Conservation (phyloP, 2,329 filamentous ascomycete species). For the Thelonectria discophora region DNA sequence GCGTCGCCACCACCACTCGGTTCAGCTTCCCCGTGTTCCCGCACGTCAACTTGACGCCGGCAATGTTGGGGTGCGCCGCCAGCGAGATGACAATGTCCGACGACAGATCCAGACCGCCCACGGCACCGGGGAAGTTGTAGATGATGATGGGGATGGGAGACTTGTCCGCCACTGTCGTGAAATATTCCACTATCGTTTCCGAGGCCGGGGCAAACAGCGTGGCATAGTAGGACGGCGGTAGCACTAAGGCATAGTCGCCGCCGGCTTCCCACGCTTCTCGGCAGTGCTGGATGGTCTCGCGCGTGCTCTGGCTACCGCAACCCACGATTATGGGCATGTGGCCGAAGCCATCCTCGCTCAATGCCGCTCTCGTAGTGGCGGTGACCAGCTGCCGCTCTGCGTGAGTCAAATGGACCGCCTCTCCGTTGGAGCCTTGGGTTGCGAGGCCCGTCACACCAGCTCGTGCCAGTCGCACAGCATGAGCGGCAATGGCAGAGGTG, state of each 20-base stretch:
- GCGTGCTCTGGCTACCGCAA: conserved; percentile 76
- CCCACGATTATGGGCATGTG: conserved; percentile 79
- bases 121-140: conserved; percentile 75
- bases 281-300: conserved; percentile 76
- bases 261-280: conserved; percentile 73
- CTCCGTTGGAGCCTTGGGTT: conserved; percentile 83
- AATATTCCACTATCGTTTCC: conserved; percentile 69
- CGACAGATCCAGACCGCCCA: conserved; percentile 69
- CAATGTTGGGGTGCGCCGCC: conserved; percentile 70
- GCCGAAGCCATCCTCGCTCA: conserved; percentile 70
- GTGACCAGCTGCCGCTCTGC: conserved; percentile 76
- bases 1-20: conserved; percentile 66
- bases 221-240: conserved; percentile 81
- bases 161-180: conserved; percentile 68
- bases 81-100: conserved; percentile 70
- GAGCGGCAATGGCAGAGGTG: conserved; percentile 64
- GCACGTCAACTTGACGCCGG: conserved; percentile 74
- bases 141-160: conserved; percentile 73
- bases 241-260: conserved; percentile 78
- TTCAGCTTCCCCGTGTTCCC: conserved; percentile 77
- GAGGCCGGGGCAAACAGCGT: conserved; percentile 64
- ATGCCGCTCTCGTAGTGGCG: conserved; percentile 71
- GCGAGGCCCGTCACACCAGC: conserved; percentile 78
- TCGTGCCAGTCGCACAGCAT: conserved; percentile 75
- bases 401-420: conserved; percentile 80